Evolutionary conservation across 441 rosid species (phyloP), one percentile per base, ranked within the genome.

Genomic region (Sinapis alba): DNA sequence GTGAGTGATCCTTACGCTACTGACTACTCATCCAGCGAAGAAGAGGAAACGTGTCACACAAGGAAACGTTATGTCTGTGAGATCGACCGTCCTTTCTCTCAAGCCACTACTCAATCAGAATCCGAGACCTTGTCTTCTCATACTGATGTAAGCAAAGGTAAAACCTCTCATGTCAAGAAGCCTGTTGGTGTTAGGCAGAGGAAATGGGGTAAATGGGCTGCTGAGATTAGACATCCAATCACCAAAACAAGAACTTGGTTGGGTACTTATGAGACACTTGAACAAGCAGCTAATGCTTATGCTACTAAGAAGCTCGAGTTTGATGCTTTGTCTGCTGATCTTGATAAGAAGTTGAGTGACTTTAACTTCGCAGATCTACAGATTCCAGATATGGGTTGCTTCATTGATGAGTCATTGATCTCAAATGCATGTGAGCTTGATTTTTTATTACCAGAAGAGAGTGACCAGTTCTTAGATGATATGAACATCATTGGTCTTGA

Each of bases 191-290:
- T 96, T 58, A 81, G 99, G 73, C 97, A 88, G 68, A 78, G 98
- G 76, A 96, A 93, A 81, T 93, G 98, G 99, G 99, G 99, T 0
- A 96, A 91, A 82, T 96, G 98, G 98, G 98, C 99, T 7, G 99
- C 98, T 45, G 99, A 96, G 78, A 96, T 96, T 28, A 76, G 97
- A 19, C 90, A 93, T 60, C 99, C 99, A 2, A 66, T 86, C 57
- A 87, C 85, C 57, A 88, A 88, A 62, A 79, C 71, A 20, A 83
- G 99, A 59, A 82, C 86, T 58, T 96, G 99, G 99, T 79, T 96
- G 78, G 99, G 98, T 62, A 93, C 99, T 34, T 96, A 82, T 26
- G 78, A 86, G 30, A 91, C 97, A 3, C 89, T 86, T 5, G 97
- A 96, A 72, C 97, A 89, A 70, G 99, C 99, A 10, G 91, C 97